Conservation (phyloP, 768 basidiomycete species). For the Ephemerocybe angulata region DNA sequence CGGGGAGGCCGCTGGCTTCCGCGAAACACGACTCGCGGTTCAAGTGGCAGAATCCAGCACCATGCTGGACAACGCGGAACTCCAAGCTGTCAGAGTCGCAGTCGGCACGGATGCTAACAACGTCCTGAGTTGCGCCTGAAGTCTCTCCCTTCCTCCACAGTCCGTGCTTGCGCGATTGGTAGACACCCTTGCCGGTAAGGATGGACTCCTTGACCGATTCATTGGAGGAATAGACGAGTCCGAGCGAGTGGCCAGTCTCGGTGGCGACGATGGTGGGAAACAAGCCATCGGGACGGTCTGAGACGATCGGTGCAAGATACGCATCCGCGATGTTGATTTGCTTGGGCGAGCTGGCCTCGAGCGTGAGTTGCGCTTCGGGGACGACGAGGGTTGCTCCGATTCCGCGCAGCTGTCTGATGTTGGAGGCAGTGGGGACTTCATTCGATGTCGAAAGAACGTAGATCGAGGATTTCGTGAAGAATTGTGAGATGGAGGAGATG, state of each 20-base stretch:
- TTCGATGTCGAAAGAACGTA: conserved; percentile 52
- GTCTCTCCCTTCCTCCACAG: conserved; percentile 97
- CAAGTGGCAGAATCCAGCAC: conserved; percentile 92
- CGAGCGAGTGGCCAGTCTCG: conserved; percentile 72
- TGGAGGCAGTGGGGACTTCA: conserved; percentile 52
- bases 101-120: conserved; percentile 78
- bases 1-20: conserved; percentile 69
- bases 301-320: conserved; percentile 76
- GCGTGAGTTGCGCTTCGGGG: conserved; percentile 66
- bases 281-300: conserved; percentile 88
- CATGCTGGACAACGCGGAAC: conserved; percentile 86
- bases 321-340: conserved; percentile 78
- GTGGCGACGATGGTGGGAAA: conserved; percentile 91
- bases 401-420: conserved; percentile 56
- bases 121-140: conserved; percentile 87
- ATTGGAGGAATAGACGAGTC: conserved; percentile 91
- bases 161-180: conserved; percentile 94
- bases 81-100: conserved; percentile 93
- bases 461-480: conserved; percentile 62
- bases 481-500: conserved; percentile 71
- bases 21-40: conserved; percentile 87
- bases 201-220: conserved; percentile 87
- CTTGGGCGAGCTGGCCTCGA: conserved; percentile 46
- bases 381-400: conserved; percentile 67
- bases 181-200: conserved; percentile 84